phyloP scores from a whole-genome alignment of 805 yeast genomes.

The Maudiozyma barnettii region DNA sequence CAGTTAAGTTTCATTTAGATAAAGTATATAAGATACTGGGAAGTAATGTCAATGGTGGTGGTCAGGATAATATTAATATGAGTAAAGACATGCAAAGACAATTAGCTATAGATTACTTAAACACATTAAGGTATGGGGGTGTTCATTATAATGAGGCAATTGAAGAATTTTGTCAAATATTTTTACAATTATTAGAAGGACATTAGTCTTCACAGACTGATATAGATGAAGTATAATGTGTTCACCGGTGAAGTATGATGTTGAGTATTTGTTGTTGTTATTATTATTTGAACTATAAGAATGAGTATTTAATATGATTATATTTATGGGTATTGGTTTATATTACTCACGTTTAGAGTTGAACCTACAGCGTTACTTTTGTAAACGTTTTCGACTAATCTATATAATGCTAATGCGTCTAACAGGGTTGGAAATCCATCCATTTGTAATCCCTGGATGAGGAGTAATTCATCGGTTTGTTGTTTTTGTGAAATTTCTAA shows the following conservation, averaged over 20 bases:
- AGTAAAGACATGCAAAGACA: slow-evolving; percentile 32
- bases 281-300: not conserved
- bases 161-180: slow-evolving; percentile 47
- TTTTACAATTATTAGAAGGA: slow-evolving; percentile 6
- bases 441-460: slow-evolving; percentile 9
- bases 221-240: too few species aligned
- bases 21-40: slow-evolving; percentile 40
- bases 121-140: slow-evolving; percentile 50
- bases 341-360: slow-evolving; percentile 6
- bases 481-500: not conserved
- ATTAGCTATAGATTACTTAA: slow-evolving; percentile 47
- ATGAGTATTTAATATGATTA: not conserved
- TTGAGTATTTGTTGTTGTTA: not conserved
- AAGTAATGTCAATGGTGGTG: slow-evolving; percentile 11
- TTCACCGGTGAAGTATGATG: not conserved
- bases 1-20: slow-evolving; percentile 46
- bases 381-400: slow-evolving; percentile 10
- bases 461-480: not conserved
- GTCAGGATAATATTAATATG: slow-evolving; percentile 3
- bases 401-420: slow-evolving; percentile 14
- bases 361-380: slow-evolving; percentile 9
- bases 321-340: slow-evolving; percentile 1
- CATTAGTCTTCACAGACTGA: not conserved
- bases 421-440: slow-evolving; percentile 17
- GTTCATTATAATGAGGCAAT: slow-evolving; percentile 50